A percentile compares a stretch with the other conserved stretches of the same genome.
These are phyloP conservation scores for Cryptosporidium baileyi DNA, from an alignment of 169 alveolate genomes.

Conservation along the genomic window DNA sequence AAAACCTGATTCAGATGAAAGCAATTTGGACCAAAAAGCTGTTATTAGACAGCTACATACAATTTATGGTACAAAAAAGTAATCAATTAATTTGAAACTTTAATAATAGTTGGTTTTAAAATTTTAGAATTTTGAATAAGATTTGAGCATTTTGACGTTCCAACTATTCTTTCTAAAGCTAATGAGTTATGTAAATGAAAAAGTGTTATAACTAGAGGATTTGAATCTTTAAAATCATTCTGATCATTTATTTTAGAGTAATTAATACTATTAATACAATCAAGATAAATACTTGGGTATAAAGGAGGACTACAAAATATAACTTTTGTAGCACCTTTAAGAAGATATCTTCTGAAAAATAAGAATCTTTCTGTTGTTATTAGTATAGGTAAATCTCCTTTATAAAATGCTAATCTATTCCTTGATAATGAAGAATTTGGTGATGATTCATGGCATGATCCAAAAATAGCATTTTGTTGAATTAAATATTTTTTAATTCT, in stretches of 20 bases:
- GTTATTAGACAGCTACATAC: conserved; percentile 35
- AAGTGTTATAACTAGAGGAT: conserved; percentile 25
- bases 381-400: conserved; percentile 70
- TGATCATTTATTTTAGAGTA: conserved; percentile 8
- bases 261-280: conserved; percentile 47
- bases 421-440: conserved; percentile 61
- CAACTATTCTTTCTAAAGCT: conserved; percentile 68
- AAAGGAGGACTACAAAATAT: conserved; percentile 77
- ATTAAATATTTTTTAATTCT: conserved; percentile 42
- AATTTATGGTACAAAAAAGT: conserved; percentile 6
- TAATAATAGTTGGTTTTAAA: conserved; percentile 18
- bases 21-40: conserved; percentile 28
- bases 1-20: conserved; percentile 17
- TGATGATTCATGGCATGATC: conserved; percentile 61
- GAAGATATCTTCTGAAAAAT: conserved; percentile 77
- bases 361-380: conserved; percentile 77
- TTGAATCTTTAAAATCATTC: background rate
- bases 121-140: conserved; percentile 16
- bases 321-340: conserved; percentile 78
- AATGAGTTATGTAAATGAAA: conserved; percentile 53
- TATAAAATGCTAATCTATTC: conserved; percentile 64
- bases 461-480: conserved; percentile 64
- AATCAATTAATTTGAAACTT: background rate
- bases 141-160: conserved; percentile 45
- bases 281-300: conserved; percentile 73